Evolutionary conservation across 2,329 filamentous ascomycete species (phyloP), one percentile per base, ranked within the genome.

Genomic region (Xylaria hypoxylon): DNA sequence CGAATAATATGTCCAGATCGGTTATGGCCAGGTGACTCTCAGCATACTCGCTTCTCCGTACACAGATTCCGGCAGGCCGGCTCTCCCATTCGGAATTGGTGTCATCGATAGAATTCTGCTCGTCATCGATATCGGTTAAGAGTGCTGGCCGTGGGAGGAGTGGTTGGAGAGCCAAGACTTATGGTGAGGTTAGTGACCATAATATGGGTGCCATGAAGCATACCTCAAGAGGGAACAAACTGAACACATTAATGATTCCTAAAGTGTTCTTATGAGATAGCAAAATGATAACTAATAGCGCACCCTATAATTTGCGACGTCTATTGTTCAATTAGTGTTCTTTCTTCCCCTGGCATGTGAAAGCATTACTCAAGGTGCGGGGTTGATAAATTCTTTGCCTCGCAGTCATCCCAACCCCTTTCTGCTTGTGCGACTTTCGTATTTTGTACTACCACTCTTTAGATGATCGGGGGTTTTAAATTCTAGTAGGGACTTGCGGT

Each of bases 1-100:
- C 90, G 74, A 91, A 92, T 3, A 92, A 80, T 13, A 92, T 84
- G 75, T 92, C 90, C 13, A 92, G 82, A 8, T 87, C 87, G 5
- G 89, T 92, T 55, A 92, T 83, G 10, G 85, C 85, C 61, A 72
- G 63, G 42, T 71, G 56, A 10, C 26, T 40, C 33, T 40, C 35
- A 3, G 5, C n/a, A 19, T 52, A 38, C 50, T 52, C 26, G 22
- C 8, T 17, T 52, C 50, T 52, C 31, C 13, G 50, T 26, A 52
- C 35, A 31, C 50, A 38, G n/a, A 35, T 22, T 11, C 50, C 50
- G 3, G 50, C 50, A 2, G 31, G 50, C 8, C 50, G 50, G 13
- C 31, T 22, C 31, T 52, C 50, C 50, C 50, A 52, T 35, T 15
- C 31, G 24, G 8, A 6, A 5, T n/a, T 10, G 2, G 15, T 31